phyloP scores from a whole-genome alignment of 2,329 filamentous ascomycete species.

The Pseudophaeomoniella oleicola region DNA sequence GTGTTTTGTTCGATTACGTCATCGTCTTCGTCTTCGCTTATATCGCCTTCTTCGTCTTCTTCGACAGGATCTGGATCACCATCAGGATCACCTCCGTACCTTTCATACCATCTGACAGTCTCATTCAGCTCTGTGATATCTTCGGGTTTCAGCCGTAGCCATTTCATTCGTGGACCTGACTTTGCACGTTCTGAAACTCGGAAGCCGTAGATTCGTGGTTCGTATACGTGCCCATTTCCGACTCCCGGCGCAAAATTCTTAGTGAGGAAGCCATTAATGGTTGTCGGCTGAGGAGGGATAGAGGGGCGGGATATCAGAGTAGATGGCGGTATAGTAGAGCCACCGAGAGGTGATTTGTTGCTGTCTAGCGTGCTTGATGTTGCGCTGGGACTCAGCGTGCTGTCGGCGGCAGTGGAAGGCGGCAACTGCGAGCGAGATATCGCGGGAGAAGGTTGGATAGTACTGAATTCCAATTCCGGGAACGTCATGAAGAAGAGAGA shows the following conservation, averaged over 20 bases:
- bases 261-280: constrained; percentile 73
- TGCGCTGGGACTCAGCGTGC: constrained; percentile 12
- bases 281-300: constrained; percentile 31
- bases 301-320: constrained; percentile 11
- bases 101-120: constrained; percentile 22
- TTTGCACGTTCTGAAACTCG: constrained; percentile 79
- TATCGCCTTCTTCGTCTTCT: constrained; percentile 20
- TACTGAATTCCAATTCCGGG: constrained; percentile 76
- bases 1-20: constrained; percentile 26
- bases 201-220: constrained; percentile 94
- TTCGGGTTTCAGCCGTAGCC: constrained; percentile 72
- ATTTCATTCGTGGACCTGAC: constrained; percentile 90
- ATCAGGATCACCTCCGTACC: constrained; percentile 15
- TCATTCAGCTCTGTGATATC: constrained; percentile 79
- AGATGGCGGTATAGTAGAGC: constrained; percentile 13
- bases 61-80: constrained; percentile 16
- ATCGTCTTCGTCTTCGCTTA: constrained; percentile 25
- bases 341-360: constrained; percentile 10
- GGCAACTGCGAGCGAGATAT: constrained; percentile 4
- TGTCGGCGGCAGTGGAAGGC: constrained; percentile 8
- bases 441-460: constrained; percentile 13
- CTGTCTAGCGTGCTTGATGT: constrained; percentile 4
- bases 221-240: constrained; percentile 71
- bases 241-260: constrained; percentile 81
- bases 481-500: constrained; percentile 98